Evolutionary conservation across 305 asterid genomes (phyloP).

Genomic region (Withania somnifera): DNA sequence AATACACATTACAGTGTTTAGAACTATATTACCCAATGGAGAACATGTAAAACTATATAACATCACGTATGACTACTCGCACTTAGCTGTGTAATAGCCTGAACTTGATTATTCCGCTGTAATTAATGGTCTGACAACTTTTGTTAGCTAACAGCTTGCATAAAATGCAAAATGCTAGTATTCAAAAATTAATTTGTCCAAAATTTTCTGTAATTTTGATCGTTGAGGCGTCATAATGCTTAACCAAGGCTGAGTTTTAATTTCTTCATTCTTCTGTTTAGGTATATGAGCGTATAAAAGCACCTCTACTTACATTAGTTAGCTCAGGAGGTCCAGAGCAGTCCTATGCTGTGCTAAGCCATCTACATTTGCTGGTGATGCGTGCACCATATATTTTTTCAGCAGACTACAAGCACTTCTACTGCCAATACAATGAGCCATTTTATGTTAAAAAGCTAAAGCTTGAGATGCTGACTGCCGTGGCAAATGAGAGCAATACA

Average conservation of each 20-base stretch:
- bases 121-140: neutral
- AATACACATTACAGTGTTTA: neutral
- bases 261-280: conserved; percentile 11
- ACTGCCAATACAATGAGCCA: conserved; percentile 96
- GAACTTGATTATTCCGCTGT: neutral
- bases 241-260: neutral
- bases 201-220: neutral
- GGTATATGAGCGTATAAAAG: conserved; percentile 99
- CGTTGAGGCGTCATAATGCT: neutral
- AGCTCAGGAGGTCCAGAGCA: conserved; percentile 99
- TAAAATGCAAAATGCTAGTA: neutral
- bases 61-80: neutral
- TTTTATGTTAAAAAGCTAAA: conserved; percentile 94
- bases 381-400: conserved; percentile 95
- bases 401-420: conserved; percentile 95
- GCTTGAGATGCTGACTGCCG: conserved; percentile 98
- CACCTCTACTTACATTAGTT: conserved; percentile 92
- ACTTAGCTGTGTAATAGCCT: neutral
- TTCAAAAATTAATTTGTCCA: neutral
- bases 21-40: neutral
- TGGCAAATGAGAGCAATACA: conserved; percentile 97
- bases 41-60: neutral
- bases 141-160: neutral
- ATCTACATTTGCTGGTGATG: conserved; percentile 91
- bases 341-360: conserved; percentile 91